These are phyloP conservation scores for Acanthamoeba triangularis DNA, from an alignment of 208 protist species.

Conservation along the genomic window DNA sequence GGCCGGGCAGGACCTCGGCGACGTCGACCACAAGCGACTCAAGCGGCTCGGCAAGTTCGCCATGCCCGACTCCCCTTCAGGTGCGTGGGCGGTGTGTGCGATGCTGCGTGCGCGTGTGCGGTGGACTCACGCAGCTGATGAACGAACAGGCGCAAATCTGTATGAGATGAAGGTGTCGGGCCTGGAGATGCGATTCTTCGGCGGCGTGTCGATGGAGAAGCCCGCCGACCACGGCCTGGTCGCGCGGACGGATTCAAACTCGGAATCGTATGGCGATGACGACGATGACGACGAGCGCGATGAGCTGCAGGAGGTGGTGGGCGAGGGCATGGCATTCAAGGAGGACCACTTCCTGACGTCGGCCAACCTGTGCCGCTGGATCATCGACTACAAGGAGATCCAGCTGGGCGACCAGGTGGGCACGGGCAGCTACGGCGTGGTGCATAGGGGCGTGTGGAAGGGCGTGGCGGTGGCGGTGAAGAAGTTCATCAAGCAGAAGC, in stretches of 20 bases:
- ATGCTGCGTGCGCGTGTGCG: neutral
- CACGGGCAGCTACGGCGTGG: conserved; percentile 10
- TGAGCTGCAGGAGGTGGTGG: neutral
- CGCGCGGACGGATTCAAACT: too few relatives aligned
- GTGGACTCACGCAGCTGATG: neutral
- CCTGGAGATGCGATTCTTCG: neutral
- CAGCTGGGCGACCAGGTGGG: conserved; percentile 10
- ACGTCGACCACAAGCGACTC: neutral
- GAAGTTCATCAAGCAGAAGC: conserved; percentile 71
- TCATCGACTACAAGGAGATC: conserved; percentile 40
- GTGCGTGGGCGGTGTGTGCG: neutral
- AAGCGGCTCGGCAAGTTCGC: neutral
- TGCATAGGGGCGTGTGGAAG: conserved; percentile 21
- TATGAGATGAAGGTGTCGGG: neutral
- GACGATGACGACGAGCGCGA: too few relatives aligned
- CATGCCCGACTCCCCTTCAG: neutral
- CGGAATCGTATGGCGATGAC: neutral
- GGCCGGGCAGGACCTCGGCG: neutral
- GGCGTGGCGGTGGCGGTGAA: conserved; percentile 51
- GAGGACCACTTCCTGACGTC: conserved; percentile 49
- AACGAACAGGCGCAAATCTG: too few relatives aligned
- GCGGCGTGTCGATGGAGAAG: neutral
- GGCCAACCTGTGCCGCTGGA: conserved; percentile 42
- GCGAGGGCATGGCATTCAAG: conserved; percentile 8
- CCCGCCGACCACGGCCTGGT: too few relatives aligned